phyloP scores from a whole-genome alignment of 805 yeast species.

The Wickerhamiella lipophila region DNA sequence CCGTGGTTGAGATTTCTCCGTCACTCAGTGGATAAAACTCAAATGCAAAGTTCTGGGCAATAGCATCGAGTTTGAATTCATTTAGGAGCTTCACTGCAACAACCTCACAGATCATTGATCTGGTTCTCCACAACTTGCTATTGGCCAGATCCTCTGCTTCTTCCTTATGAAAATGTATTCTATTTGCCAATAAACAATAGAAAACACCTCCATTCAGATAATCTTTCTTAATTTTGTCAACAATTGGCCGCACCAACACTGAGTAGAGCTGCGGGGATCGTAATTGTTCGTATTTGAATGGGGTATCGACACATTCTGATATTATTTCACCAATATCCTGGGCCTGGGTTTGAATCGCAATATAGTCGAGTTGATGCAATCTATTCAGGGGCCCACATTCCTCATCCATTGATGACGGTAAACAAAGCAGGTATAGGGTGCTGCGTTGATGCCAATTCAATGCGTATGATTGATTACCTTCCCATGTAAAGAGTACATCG shows the following conservation, averaged over 20 bases:
- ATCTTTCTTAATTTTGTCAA: constrained; percentile 26
- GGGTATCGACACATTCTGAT: constrained; percentile 33
- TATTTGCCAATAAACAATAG: constrained; percentile 31
- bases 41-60: constrained; percentile 36
- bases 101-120: constrained; percentile 42
- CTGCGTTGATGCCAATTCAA: no score
- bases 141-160: constrained; percentile 25
- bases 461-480: no score
- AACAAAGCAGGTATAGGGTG: not conserved
- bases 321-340: constrained; percentile 34
- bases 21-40: constrained; percentile 36
- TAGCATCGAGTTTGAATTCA: constrained; percentile 31
- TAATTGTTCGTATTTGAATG: constrained; percentile 40
- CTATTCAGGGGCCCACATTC: constrained; percentile 2
- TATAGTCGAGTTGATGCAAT: constrained; percentile 23
- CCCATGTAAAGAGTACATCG: no score
- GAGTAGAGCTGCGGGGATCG: constrained; percentile 40
- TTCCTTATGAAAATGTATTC: constrained; percentile 30
- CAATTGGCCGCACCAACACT: constrained; percentile 37
- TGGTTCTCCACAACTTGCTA: constrained; percentile 31
- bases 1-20: constrained; percentile 20
- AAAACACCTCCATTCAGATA: constrained; percentile 27
- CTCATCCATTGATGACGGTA: constrained; percentile 7
- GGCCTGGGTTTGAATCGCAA: constrained; percentile 28
- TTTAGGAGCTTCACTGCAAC: constrained; percentile 39